Evolutionary conservation across 371 early-diverging fungal genomes (phyloP).

Genomic region (Cladochytrium tenue): DNA sequence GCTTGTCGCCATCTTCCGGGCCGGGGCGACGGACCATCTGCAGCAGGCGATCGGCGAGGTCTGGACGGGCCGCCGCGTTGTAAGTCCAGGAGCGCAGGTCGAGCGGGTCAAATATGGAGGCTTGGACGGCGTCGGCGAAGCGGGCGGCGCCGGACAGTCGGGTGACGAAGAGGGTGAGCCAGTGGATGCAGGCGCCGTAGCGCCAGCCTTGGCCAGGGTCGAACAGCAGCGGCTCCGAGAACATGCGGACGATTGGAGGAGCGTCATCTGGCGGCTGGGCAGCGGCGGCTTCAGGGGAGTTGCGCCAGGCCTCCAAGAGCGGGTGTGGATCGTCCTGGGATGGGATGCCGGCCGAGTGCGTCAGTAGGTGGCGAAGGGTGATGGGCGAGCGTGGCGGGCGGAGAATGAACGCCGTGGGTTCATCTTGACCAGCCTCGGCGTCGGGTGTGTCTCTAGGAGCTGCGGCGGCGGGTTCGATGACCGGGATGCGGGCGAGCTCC

Average conservation of each 20-base stretch:
- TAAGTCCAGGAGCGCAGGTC: background rate
- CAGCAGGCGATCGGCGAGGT: background rate
- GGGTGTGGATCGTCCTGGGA: background rate
- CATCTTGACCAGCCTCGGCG: too few relatives aligned
- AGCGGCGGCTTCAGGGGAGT: background rate
- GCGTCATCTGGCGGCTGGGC: background rate
- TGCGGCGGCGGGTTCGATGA: background rate
- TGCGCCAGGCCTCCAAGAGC: background rate
- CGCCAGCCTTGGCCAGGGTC: background rate
- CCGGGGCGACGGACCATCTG: background rate
- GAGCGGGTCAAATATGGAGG: background rate
- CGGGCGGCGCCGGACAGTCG: background rate
- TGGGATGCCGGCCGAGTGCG: background rate
- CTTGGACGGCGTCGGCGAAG: background rate
- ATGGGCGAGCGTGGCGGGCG: background rate
- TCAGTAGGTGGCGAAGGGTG: background rate
- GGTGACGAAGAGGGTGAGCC: background rate
- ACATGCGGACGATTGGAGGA: background rate
- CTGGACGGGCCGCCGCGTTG: background rate
- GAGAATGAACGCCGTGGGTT: background rate
- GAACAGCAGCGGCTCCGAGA: background rate
- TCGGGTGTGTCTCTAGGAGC: too few relatives aligned
- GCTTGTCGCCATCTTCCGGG: background rate
- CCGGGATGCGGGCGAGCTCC: background rate
- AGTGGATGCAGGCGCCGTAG: background rate